Percentiles rank a stretch among this genome's conserved stretches.
Evolutionary conservation across 1,284 basidiomycete species (phyloP).

Genomic region (Ceratobasidium papillatum): DNA sequence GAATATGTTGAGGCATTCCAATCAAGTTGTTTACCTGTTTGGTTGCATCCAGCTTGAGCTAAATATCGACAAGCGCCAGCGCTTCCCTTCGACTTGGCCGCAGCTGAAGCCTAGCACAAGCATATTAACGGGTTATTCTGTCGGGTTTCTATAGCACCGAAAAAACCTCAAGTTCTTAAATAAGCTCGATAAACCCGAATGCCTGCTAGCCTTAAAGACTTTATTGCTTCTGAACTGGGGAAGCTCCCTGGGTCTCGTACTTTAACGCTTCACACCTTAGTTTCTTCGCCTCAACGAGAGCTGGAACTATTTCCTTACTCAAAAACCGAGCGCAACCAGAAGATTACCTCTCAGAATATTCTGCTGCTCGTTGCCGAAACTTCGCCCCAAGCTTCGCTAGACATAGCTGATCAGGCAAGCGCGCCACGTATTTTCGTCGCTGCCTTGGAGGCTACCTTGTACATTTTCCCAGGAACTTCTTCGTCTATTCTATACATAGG

Average conservation of each 20-base stretch:
- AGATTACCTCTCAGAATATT: conserved; percentile 75
- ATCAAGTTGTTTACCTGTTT: conserved; percentile 2
- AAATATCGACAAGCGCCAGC: conserved; percentile 1
- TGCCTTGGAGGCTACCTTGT: conserved; percentile 85
- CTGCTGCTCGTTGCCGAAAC: conserved; percentile 75
- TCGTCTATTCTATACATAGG: conserved; percentile 87
- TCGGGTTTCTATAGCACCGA: neutral
- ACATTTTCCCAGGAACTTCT: conserved; percentile 73
- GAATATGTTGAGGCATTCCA: no score
- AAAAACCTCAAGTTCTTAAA: neutral
- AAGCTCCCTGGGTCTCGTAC: conserved; percentile 58
- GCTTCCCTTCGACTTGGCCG: neutral
- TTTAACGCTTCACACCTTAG: conserved; percentile 78
- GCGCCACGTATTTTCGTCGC: conserved; percentile 69
- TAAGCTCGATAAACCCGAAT: neutral
- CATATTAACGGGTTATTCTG: neutral
- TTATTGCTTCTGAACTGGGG: conserved; percentile 32
- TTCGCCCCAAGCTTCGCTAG: conserved; percentile 8
- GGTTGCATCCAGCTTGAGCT: conserved; percentile 2
- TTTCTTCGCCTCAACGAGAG: conserved; percentile 72
- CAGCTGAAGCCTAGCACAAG: neutral
- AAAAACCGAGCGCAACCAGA: conserved; percentile 55
- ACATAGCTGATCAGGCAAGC: conserved; percentile 43
- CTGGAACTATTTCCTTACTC: conserved; percentile 78
- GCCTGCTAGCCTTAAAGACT: conserved; percentile 22